Evolutionary conservation across 148 eudicot genomes (phyloP).

Genomic region (Camellia japonica): DNA sequence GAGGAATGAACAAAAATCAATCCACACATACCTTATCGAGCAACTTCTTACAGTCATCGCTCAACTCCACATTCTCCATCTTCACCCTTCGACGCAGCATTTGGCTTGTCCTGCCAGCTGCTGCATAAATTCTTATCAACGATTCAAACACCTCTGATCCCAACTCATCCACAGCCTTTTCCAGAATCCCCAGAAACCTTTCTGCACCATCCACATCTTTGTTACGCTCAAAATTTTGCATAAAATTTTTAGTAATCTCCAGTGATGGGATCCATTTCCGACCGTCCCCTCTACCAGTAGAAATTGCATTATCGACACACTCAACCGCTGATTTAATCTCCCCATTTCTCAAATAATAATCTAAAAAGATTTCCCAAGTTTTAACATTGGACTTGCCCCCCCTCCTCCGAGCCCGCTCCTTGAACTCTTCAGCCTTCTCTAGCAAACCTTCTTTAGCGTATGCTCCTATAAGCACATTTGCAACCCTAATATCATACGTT

Average conservation of each 20-base stretch:
- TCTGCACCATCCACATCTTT: slow-evolving; percentile 87
- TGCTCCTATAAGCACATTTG: slow-evolving; percentile 66
- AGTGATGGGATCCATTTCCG: slow-evolving; percentile 67
- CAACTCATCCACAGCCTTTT: slow-evolving; percentile 48
- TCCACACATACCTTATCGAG: slow-evolving; percentile 50
- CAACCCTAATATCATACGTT: slow-evolving; percentile 72
- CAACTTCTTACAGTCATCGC: slow-evolving; percentile 62
- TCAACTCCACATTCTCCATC: slow-evolving; percentile 89
- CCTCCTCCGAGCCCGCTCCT: slow-evolving; percentile 47
- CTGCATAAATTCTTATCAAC: slow-evolving; percentile 68
- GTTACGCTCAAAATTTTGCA: slow-evolving; percentile 66
- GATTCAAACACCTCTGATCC: slow-evolving; percentile 52
- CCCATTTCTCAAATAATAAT: slow-evolving; percentile 58
- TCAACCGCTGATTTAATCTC: slow-evolving; percentile 52
- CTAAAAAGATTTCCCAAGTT: slow-evolving; percentile 82
- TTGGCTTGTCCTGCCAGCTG: slow-evolving; percentile 67
- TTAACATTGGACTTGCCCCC: slow-evolving; percentile 83
- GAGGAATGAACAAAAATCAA: slow-evolving; percentile 23
- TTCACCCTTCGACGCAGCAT: slow-evolving; percentile 62
- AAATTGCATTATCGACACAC: slow-evolving; percentile 61
- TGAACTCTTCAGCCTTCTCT: slow-evolving; percentile 66
- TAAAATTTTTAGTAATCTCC: slow-evolving; percentile 36
- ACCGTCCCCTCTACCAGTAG: slow-evolving; percentile 61
- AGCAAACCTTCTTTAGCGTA: slow-evolving; percentile 50
- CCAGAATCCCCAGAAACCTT: slow-evolving; percentile 56